Conservation (phyloP, 768 basidiomycete genomes). For the Podaxis pistillaris region DNA sequence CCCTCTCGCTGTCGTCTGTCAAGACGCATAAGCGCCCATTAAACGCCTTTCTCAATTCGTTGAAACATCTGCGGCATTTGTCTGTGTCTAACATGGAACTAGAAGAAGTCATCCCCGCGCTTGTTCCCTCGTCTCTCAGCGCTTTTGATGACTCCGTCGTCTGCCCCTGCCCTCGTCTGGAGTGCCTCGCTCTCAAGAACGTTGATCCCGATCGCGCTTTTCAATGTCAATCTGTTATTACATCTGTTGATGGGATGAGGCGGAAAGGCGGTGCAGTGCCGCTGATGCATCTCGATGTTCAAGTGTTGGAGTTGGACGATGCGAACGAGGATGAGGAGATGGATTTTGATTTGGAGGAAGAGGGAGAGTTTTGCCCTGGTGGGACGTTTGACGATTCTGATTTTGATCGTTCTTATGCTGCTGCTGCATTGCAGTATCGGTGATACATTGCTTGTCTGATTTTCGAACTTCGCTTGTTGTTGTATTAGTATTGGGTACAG, state of each 20-base stretch:
- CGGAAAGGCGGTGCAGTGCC: conserved; percentile 17
- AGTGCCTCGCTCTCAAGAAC: conserved; percentile 31
- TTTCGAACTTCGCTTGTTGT: neutral
- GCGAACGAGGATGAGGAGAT: conserved; percentile 21
- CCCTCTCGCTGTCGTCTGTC: conserved; percentile 8
- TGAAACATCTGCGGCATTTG: conserved; percentile 9
- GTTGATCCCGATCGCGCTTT: conserved; percentile 35
- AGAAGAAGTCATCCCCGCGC: conserved; percentile 14
- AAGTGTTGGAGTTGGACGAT: conserved; percentile 22
- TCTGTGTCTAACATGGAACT: conserved; percentile 12
- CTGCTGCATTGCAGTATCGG: conserved; percentile 12
- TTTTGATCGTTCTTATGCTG: conserved; percentile 32
- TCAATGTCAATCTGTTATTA: conserved; percentile 28
- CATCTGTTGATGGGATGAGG: conserved; percentile 34
- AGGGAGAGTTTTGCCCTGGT: conserved; percentile 28
- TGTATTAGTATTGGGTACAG: conserved; percentile 1
- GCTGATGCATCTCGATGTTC: conserved; percentile 19
- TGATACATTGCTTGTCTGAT: neutral
- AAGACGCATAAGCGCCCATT: conserved; percentile 16
- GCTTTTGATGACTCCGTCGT: conserved; percentile 23
- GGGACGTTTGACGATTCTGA: conserved; percentile 36
- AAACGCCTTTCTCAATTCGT: conserved; percentile 14
- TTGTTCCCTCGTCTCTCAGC: conserved; percentile 18
- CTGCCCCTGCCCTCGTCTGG: conserved; percentile 33
- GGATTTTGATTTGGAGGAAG: conserved; percentile 15